Evolutionary conservation across 176 grass and related monocot species (phyloP), one percentile per base, ranked within the genome.

Genomic region (Zizania latifolia): DNA sequence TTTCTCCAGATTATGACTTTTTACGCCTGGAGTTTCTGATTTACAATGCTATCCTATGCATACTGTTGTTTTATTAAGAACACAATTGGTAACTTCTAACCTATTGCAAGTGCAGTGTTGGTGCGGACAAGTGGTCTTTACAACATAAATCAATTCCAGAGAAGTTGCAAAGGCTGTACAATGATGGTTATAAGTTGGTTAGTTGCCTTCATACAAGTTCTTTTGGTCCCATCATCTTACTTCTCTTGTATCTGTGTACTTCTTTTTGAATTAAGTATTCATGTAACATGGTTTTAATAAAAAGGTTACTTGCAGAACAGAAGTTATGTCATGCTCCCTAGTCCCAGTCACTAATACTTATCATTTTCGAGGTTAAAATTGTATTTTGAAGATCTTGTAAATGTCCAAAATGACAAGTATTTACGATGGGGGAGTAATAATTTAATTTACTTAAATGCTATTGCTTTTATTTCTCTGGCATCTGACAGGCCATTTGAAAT

Each of bases 111-210:
- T 88, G 78, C 87, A 92, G 94, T 68, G 45, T 45, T 88, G 94
- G 91, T 86, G 81, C 91, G 28, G 71, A 89, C 79, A 81, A 90
- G 70, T 98, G 94, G 94, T 92, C 88, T 16, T 78, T 98, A 74
- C 85, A 88, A 78, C 73, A 86, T 77, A 56, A 83, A 76, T 89
- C 83, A 38, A 89, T 98, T 80, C 94, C 89, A 46, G 64, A 86
- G 31, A 92, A 91, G 74, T 58, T 98, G 77, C 75, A 94, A 79
- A 83, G 26, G 41, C 82, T 98, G 58, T 86, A 98, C 38, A 50
- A 82, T 3, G 62, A 86, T 71, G 86, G 94, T 65, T 98, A 86
- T 62, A 98, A 92, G 60, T 76, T 97, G 94, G 94, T 97, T 81
- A 76, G 84, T 86, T 65, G 43, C 51, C 37, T 85, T 23, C 10